These are phyloP conservation scores for Geum urbanum DNA, from an alignment of 306 rosid species.

Conservation along the genomic window DNA sequence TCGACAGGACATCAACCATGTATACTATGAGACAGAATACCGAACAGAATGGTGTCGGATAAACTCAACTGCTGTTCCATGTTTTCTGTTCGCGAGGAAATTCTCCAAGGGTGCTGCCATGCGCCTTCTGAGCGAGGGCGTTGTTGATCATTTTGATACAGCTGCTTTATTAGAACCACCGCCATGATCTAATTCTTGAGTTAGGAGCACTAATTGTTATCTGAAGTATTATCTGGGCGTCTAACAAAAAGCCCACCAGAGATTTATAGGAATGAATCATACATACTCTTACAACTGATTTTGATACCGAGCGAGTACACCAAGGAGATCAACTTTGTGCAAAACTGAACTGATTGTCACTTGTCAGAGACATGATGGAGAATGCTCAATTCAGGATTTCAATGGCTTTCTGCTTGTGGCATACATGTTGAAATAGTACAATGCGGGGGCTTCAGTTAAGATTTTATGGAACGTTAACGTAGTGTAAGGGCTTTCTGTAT, in stretches of 20 bases:
- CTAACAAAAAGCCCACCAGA: constrained; percentile 20
- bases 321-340: constrained; percentile 16
- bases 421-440: not conserved
- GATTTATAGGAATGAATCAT: constrained; percentile 23
- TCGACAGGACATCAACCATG: constrained; percentile 71
- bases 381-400: not conserved
- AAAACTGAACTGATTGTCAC: constrained; percentile 5
- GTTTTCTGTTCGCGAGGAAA: constrained; percentile 86
- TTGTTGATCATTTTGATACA: constrained; percentile 44
- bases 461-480: not conserved
- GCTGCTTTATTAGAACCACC: constrained; percentile 42
- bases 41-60: constrained; percentile 86
- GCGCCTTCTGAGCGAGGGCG: constrained; percentile 72
- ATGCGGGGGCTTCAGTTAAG: not conserved
- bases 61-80: constrained; percentile 65
- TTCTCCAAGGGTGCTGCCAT: constrained; percentile 90
- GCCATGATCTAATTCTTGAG: constrained; percentile 28
- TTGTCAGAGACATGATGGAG: not conserved
- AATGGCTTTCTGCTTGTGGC: not conserved
- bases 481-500: not conserved
- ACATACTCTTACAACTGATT: constrained; percentile 21
- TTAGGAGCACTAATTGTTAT: constrained; percentile 26
- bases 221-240: constrained; percentile 22
- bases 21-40: constrained; percentile 71
- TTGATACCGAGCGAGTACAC: constrained; percentile 36